Conservation (phyloP, 768 basidiomycete species). For the Leucosporidium scottii region DNA sequence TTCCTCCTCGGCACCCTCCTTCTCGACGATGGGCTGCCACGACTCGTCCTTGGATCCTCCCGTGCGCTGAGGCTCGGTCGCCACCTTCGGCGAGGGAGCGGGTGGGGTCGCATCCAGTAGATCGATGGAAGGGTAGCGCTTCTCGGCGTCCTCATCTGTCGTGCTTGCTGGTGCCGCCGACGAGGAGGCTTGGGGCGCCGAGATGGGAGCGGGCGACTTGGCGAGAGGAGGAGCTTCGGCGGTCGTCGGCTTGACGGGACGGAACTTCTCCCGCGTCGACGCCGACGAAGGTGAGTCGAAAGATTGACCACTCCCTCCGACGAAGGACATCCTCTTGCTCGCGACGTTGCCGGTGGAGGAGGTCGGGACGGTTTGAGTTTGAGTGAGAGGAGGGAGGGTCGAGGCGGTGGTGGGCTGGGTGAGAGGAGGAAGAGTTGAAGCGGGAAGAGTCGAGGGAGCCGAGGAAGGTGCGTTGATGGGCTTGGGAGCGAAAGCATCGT, state of each 20-base stretch:
- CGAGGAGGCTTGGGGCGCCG: not conserved
- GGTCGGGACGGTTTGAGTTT: not conserved
- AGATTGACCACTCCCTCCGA: not conserved
- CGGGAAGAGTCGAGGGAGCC: constrained; percentile 1
- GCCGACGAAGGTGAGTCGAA: not conserved
- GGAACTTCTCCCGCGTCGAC: constrained; percentile 27
- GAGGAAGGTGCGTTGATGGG: not conserved
- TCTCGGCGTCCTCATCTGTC: constrained; percentile 6
- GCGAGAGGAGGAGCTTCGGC: not conserved
- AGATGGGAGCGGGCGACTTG: not conserved
- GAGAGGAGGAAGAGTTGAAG: not conserved
- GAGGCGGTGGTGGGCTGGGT: not conserved
- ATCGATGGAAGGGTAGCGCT: constrained; percentile 29
- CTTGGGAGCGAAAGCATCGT: not conserved
- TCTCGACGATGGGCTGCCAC: constrained; percentile 27
- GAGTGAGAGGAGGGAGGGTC: not conserved
- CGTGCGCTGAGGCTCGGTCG: too few relatives aligned
- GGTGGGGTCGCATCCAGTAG: not conserved
- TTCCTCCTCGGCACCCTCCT: constrained; percentile 17
- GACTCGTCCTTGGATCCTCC: not conserved
- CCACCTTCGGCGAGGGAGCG: not conserved
- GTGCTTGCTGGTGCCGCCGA: not conserved
- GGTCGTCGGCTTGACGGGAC: constrained; percentile 2
- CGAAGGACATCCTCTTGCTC: constrained; percentile 13
- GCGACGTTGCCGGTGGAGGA: not conserved